Percentiles rank a stretch among this genome's conserved stretches.
Conservation (phyloP, 2,329 filamentous ascomycete species). For the Fusarium circinatum region DNA sequence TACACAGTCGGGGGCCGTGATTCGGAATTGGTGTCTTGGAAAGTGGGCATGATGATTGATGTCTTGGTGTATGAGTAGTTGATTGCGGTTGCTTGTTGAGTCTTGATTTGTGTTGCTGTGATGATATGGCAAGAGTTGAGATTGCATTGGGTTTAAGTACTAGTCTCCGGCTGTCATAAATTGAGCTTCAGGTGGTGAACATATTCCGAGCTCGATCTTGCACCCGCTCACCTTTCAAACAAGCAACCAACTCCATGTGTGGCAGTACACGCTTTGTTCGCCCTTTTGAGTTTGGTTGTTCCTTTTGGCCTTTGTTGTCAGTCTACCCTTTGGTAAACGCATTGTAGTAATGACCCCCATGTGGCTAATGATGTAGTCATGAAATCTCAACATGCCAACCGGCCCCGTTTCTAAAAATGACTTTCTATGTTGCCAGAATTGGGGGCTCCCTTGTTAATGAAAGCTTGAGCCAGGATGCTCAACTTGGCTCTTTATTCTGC, state of each 20-base stretch:
- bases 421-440: neutral
- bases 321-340: neutral
- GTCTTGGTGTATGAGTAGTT: neutral
- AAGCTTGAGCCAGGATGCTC: neutral
- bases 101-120: neutral
- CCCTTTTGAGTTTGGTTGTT: neutral
- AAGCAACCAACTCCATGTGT: neutral
- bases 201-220: neutral
- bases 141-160: neutral
- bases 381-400: neutral
- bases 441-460: neutral
- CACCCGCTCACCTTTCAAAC: neutral
- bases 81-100: neutral
- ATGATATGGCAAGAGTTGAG: neutral
- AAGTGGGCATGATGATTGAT: neutral
- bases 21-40: no score
- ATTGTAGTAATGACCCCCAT: neutral
- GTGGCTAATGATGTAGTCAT: neutral
- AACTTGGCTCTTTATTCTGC: neutral
- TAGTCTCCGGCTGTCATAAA: rapidly evolving
- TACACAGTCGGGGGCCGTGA: no score
- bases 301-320: neutral
- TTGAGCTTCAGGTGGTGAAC: neutral
- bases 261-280: neutral
- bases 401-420: neutral